phyloP scores from a whole-genome alignment of 2,329 filamentous ascomycete species.

The Alternaria consortialis region DNA sequence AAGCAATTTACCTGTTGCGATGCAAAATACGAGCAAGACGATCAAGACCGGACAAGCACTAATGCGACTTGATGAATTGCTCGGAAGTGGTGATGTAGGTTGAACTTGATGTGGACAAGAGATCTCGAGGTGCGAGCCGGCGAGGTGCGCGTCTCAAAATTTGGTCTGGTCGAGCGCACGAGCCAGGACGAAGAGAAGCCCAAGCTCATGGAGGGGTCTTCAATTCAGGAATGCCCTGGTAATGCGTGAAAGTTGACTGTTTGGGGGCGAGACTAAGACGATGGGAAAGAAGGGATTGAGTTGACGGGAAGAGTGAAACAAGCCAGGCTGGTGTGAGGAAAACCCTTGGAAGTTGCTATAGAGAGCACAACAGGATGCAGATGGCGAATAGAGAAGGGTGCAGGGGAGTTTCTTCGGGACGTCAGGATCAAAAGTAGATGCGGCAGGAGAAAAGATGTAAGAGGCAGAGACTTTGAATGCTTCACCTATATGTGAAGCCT shows the following conservation, averaged over 20 bases:
- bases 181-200: slow-evolving; percentile 30
- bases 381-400: slow-evolving; percentile 17
- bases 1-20: slow-evolving; percentile 4
- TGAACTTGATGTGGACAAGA: slow-evolving; percentile 18
- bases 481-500: slow-evolving; percentile 9
- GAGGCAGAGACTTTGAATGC: not conserved
- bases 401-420: not conserved
- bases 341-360: slow-evolving; percentile 20
- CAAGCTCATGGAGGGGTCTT: slow-evolving; percentile 20
- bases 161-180: slow-evolving; percentile 40
- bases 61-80: slow-evolving; percentile 11
- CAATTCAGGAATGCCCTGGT: slow-evolving; percentile 6
- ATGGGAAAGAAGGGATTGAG: slow-evolving; percentile 16
- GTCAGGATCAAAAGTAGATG: not conserved
- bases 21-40: slow-evolving; percentile 7
- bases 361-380: slow-evolving; percentile 23
- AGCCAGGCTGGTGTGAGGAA: slow-evolving; percentile 33
- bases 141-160: slow-evolving; percentile 35
- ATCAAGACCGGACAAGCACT: not conserved
- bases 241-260: slow-evolving; percentile 2
- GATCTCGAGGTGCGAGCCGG: slow-evolving; percentile 27
- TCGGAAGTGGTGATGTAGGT: slow-evolving; percentile 8
- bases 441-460: not conserved
- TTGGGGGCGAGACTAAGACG: slow-evolving; percentile 1
- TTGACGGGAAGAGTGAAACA: slow-evolving; percentile 20